A percentile compares a stretch with the other conserved stretches of the same genome.
Evolutionary conservation across 176 grass and related monocot genomes (phyloP).

Genomic region (Hsuehochloa calcarea): DNA sequence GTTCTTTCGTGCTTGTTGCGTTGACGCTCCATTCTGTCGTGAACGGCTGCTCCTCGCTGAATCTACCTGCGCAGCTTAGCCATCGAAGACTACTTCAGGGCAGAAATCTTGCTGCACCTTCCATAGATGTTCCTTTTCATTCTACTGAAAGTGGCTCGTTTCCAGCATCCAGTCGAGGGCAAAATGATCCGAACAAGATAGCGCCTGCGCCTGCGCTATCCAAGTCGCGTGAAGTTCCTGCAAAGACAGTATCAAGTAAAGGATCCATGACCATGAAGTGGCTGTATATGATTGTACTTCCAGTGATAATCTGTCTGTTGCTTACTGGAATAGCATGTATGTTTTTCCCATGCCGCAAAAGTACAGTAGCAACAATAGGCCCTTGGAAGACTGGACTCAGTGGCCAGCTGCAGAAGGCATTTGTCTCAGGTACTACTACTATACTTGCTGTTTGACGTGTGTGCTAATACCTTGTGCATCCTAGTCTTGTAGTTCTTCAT

Average conservation of each 20-base stretch:
- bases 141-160: conserved; percentile 29
- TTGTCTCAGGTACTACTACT: conserved; percentile 58
- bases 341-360: conserved; percentile 39
- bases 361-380: conserved; percentile 40
- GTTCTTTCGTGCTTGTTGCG: conserved; percentile 32
- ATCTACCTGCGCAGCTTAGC: conserved; percentile 19
- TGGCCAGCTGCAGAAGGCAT: conserved; percentile 88
- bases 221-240: not conserved
- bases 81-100: conserved; percentile 50
- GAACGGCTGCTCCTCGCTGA: not conserved
- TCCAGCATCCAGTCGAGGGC: not conserved
- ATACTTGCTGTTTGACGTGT: not conserved
- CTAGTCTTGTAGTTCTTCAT: not conserved
- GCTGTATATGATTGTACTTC: conserved; percentile 46
- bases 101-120: conserved; percentile 35
- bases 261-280: conserved; percentile 26
- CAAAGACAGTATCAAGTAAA: conserved; percentile 14
- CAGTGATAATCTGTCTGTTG: conserved; percentile 29
- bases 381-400: conserved; percentile 86
- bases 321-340: conserved; percentile 33
- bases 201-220: not conserved
- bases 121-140: conserved; percentile 19
- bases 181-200: not conserved
- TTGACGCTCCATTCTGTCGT: conserved; percentile 35
- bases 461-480: not conserved